Evolutionary conservation across 768 basidiomycete species (phyloP).

Genomic region (Pleurotus platypus): DNA sequence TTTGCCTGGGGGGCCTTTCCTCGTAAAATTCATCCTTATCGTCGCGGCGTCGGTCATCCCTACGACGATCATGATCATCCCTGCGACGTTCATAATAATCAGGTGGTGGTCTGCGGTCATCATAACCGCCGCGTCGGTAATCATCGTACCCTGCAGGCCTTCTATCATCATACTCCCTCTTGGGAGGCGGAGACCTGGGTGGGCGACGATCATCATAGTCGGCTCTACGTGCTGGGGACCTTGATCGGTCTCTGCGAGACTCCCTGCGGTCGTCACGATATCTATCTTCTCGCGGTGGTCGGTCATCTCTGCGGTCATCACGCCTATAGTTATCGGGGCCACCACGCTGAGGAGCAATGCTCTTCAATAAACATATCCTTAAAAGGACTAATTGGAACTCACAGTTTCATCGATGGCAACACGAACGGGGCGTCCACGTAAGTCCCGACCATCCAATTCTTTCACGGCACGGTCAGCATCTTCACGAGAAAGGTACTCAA

Average conservation of each 20-base stretch:
- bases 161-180: constrained; percentile 81
- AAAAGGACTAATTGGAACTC: constrained; percentile 17
- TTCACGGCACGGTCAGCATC: constrained; percentile 94
- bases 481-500: constrained; percentile 85
- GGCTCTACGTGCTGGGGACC: constrained; percentile 66
- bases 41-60: constrained; percentile 78
- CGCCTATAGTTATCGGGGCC: constrained; percentile 75
- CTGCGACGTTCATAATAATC: constrained; percentile 85
- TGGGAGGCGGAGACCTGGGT: constrained; percentile 76
- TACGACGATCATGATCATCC: constrained; percentile 67
- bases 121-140: constrained; percentile 79
- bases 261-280: constrained; percentile 49
- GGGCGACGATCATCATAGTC: constrained; percentile 71
- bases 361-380: constrained; percentile 8
- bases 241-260: constrained; percentile 76
- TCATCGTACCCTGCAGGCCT: constrained; percentile 93
- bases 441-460: constrained; percentile 81
- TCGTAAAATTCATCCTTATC: constrained; percentile 82
- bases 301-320: constrained; percentile 66
- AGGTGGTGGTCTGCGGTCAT: constrained; percentile 82
- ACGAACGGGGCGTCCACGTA: constrained; percentile 78
- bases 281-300: constrained; percentile 51
- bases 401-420: constrained; percentile 66
- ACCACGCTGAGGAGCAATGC: constrained; percentile 41
- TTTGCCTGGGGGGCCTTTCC: constrained; percentile 70